A percentile compares a stretch with the other conserved stretches of the same genome.
Conservation (phyloP, 2,329 filamentous ascomycete species). For the Pseudofabraea citricarpa region DNA sequence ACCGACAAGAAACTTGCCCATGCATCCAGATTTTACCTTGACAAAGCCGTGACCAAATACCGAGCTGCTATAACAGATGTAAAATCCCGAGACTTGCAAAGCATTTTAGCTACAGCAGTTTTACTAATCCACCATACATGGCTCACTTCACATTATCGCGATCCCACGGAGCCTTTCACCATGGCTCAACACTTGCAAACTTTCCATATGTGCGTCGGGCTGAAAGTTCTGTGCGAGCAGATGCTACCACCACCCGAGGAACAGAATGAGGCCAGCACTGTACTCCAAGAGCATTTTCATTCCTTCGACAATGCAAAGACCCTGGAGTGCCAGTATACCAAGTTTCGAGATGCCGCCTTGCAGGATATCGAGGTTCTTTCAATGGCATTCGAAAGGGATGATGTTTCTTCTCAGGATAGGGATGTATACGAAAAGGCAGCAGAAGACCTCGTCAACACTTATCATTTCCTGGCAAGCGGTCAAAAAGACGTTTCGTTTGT, state of each 20-base stretch:
- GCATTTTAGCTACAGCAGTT: constrained; percentile 10
- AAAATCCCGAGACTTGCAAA: constrained; percentile 3
- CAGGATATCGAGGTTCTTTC: constrained; percentile 7
- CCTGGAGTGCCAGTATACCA: neutral
- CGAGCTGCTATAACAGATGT: constrained; percentile 5
- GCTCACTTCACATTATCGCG: constrained; percentile 6
- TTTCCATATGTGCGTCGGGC: constrained; percentile 10
- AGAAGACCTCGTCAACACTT: constrained; percentile 2
- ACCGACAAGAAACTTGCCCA: constrained; percentile 3
- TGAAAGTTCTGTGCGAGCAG: constrained; percentile 5
- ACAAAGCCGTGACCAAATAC: constrained; percentile 9
- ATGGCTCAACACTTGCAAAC: constrained; percentile 9
- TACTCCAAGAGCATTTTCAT: neutral
- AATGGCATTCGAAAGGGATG: constrained; percentile 1
- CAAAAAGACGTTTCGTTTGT: constrained; percentile 3
- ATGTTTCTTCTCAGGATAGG: neutral
- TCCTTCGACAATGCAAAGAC: neutral
- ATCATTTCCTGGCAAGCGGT: constrained; percentile 4
- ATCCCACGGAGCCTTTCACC: constrained; percentile 4
- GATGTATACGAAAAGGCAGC: constrained; percentile 3
- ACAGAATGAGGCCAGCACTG: constrained; percentile 4
- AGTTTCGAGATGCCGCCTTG: constrained; percentile 3
- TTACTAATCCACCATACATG: constrained; percentile 12
- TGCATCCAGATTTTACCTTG: constrained; percentile 10
- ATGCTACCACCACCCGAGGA: constrained; percentile 7